Evolutionary conservation across 345 rosid genomes (phyloP), one percentile per base, ranked within the genome.

Genomic region (Acer yangbiense): DNA sequence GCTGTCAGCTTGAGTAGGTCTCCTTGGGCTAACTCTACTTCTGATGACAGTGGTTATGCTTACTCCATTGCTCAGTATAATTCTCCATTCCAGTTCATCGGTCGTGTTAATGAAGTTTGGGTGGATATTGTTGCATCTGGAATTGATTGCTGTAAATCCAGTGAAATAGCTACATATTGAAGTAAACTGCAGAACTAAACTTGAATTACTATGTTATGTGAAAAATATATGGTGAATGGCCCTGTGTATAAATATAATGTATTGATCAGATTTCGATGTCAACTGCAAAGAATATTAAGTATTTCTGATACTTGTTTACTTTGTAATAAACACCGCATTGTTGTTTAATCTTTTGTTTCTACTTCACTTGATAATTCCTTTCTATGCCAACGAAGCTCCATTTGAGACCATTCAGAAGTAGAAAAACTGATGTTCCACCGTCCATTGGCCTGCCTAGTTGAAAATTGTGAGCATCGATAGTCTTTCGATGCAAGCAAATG

Each of bases 61-160:
- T 92, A 90, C 69, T 89, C 94, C 17, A 82, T 92, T 75, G 94
- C 92, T 0, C 97, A 92, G 75, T 89, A 89, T 27, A 86, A 85
- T 75, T 75, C 97, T 65, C 94, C 93, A 0, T 87, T 92, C 81
- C 84, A 76, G 61, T 71, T 89, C 73, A 77, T 90, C 3, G 89
- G 92, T 1, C 91, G 94, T 3, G 76, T 77, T 41, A 92, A 90
- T 77, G 97, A 92, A 82, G 85, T 92, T 0, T 89, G 94, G 97
- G 94, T 85, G 18, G 92, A 90, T 77, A 77, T 92, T 1, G 68
- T 80, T 23, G 77, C 79, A 20, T 72, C 87, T 27, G 84, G 20
- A 35, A 68, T 71, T 3, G 55, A 78, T 35, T 84, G 79, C 29
- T 76, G 87, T 72, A 71, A 54, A 46, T 71, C 79, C 61, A 62